Evolutionary conservation across 192 early-diverging fungal genomes (phyloP).

Genomic region (Umbelopsis sp.): DNA sequence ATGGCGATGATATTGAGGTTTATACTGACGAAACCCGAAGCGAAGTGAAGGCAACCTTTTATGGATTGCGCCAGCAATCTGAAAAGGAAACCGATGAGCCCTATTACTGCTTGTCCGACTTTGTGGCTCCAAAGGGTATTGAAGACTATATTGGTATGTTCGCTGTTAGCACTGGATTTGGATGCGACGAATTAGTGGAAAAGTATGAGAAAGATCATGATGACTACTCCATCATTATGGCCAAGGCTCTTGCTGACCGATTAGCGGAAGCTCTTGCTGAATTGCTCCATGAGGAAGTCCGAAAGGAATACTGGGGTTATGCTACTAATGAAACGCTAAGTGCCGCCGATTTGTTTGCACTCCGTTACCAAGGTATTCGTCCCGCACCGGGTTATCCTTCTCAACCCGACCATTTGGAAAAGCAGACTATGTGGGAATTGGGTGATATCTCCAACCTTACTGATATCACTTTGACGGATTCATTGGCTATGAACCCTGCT

Average conservation of each 20-base stretch:
- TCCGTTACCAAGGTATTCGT: constrained; percentile 95
- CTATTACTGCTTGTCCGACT: constrained; percentile 90
- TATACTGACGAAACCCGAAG: constrained; percentile 78
- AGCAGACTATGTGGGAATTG: constrained; percentile 90
- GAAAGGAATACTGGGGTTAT: constrained; percentile 91
- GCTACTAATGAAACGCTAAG: constrained; percentile 74
- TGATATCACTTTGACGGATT: constrained; percentile 90
- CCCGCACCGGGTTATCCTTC: constrained; percentile 95
- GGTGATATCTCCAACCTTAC: constrained; percentile 77
- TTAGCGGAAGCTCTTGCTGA: constrained; percentile 93
- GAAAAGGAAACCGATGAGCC: constrained; percentile 86
- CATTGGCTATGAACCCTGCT: constrained; percentile 90
- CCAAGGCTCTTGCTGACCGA: constrained; percentile 93
- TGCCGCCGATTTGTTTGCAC: constrained; percentile 80
- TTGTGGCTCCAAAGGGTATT: constrained; percentile 80
- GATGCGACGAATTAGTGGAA: constrained; percentile 84
- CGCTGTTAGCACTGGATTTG: constrained; percentile 89
- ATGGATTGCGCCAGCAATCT: constrained; percentile 86
- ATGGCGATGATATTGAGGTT: constrained; percentile 88
- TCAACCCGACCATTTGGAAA: constrained; percentile 96
- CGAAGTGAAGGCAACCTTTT: constrained; percentile 72
- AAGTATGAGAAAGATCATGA: constrained; percentile 81
- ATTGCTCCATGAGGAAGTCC: constrained; percentile 84
- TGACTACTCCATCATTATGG: constrained; percentile 93
- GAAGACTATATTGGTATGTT: constrained; percentile 91